Base-by-base conservation (phyloP, 345 rosid genomes). In the Populus pruinosa region DNA sequence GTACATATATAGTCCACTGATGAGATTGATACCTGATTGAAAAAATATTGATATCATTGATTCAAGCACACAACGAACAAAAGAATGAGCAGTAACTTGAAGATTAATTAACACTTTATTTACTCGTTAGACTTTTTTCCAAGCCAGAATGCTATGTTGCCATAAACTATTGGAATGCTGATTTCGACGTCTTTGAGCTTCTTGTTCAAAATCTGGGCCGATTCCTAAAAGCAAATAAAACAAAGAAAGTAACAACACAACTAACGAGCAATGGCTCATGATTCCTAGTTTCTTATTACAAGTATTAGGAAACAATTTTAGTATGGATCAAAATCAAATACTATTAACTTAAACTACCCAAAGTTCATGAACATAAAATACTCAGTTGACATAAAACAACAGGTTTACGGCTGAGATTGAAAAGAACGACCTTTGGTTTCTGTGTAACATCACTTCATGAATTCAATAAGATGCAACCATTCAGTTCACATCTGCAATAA, bases 111-210 rank as follows among this genome's bases (percentile, higher is more conserved):
- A 67, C 67, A 80, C 17, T 36, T 69, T 41, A 86, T 91, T 85
- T 85, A 92, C 94, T 92, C 97, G 70, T 89, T 90, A 65, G 97
- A 94, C 87, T 88, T 90, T 84, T 92, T 90, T 39, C 94, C 94
- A 70, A 92, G 94, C 94, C 97, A 92, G 70, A 88, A 90, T 36
- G 94, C 91, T 62, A 89, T 73, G 36, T 90, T 90, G 27, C 97
- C 94, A 20, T 87, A 90, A 69, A 92, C 94, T 73, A 92, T 83
- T 18, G 97, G 97, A 80, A 90, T 80, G 77, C 92, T 87, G 81
- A 92, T 81, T 80, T 92, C 94, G 16, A 86, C 83, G 75, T 92
- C 97, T 83, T 87, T 90, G 76, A 88, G 90, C 84, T 89, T 90
- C 89, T 90, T 85, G 78, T 73, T 82, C 71, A 78, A 53, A 56